A percentile compares a stretch with the other conserved stretches of the same genome.
phyloP scores from a whole-genome alignment of 345 rosid species.

The Rubroshorea leprosula region DNA sequence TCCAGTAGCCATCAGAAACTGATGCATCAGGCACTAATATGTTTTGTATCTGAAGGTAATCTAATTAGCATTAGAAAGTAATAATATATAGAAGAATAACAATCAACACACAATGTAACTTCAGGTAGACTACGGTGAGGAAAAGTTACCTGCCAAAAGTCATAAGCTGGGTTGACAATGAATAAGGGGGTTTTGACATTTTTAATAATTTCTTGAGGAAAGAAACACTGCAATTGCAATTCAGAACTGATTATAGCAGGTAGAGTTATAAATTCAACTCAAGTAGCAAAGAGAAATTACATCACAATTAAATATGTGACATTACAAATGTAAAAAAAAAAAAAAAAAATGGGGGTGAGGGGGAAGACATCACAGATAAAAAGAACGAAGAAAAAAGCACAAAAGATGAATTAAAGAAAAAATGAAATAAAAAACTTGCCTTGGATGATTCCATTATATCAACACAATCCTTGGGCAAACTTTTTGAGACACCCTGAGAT shows the following conservation, averaged over 20 bases:
- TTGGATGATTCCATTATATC: constrained; percentile 36
- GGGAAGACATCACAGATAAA: not conserved
- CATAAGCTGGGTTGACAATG: constrained; percentile 80
- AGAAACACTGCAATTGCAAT: constrained; percentile 49
- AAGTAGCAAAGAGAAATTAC: constrained; percentile 3
- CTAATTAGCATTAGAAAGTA: constrained; percentile 18
- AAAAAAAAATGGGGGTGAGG: too few species aligned
- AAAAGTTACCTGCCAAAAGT: constrained; percentile 86
- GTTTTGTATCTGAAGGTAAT: constrained; percentile 51
- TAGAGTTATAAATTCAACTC: not conserved
- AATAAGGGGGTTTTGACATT: constrained; percentile 61
- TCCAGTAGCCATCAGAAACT: constrained; percentile 56
- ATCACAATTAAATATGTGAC: not conserved
- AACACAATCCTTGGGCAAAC: constrained; percentile 43
- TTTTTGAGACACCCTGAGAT: constrained; percentile 52
- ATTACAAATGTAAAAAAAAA: not conserved
- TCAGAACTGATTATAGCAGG: constrained; percentile 1
- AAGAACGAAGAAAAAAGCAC: not conserved
- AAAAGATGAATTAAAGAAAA: not conserved
- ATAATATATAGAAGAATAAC: constrained; percentile 6
- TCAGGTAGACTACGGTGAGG: not conserved
- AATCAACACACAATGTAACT: constrained; percentile 3
- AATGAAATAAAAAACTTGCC: constrained; percentile 28
- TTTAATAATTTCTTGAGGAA: constrained; percentile 60
- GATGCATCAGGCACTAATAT: constrained; percentile 57